Conservation (phyloP, 2,329 filamentous ascomycete species). For the Dryadomyces quercivorus region DNA sequence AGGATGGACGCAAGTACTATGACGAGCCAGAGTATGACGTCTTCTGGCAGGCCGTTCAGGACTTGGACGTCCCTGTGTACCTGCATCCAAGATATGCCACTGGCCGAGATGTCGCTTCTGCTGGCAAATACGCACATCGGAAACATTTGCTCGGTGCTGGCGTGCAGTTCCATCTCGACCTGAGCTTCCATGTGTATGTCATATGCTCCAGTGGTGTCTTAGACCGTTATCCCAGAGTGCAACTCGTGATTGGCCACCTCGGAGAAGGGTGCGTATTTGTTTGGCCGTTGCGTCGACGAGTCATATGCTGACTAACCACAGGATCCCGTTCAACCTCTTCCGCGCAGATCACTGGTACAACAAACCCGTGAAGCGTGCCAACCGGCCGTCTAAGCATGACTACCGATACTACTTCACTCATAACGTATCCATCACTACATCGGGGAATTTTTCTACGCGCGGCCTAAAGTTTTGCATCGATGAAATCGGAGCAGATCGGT, state of each 20-base stretch:
- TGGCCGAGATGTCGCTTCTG: conserved; percentile 15
- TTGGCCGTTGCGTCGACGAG: neutral
- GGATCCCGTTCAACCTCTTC: conserved; percentile 29
- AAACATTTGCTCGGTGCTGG: conserved; percentile 23
- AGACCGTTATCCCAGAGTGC: conserved; percentile 26
- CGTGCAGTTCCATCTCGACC: conserved; percentile 27
- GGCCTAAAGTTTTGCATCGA: conserved; percentile 28
- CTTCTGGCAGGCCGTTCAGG: conserved; percentile 21
- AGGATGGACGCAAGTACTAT: conserved; percentile 17
- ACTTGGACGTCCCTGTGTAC: conserved; percentile 22
- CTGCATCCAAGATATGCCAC: conserved; percentile 22
- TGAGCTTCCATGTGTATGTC: conserved; percentile 32
- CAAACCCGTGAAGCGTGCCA: conserved; percentile 25
- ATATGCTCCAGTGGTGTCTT: conserved; percentile 29
- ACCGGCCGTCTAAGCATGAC: conserved; percentile 24
- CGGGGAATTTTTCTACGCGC: conserved; percentile 26
- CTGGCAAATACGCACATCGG: conserved; percentile 16
- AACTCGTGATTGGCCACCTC: conserved; percentile 29
- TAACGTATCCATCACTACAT: conserved; percentile 29
- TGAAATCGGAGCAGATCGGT: conserved; percentile 24
- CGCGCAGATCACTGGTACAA: conserved; percentile 30
- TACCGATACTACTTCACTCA: conserved; percentile 26
- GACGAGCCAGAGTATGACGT: conserved; percentile 18
- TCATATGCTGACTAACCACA: neutral
- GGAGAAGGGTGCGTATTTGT: conserved; percentile 23